These are phyloP conservation scores for Helminthosporium solani DNA, from an alignment of 2,329 filamentous ascomycete species.

Conservation along the genomic window DNA sequence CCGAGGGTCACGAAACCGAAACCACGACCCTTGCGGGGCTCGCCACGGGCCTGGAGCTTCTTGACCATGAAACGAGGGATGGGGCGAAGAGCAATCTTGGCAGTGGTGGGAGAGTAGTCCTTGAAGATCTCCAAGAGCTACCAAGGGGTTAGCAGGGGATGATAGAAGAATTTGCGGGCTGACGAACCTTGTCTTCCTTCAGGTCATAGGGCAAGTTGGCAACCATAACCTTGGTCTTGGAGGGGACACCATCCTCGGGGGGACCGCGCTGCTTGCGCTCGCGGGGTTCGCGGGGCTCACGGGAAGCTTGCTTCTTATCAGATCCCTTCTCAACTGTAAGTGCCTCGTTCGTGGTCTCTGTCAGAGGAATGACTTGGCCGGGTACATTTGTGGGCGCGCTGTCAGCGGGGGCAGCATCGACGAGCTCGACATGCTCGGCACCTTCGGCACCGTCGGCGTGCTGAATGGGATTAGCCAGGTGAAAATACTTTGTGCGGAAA, in stretches of 20 bases:
- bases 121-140: conserved; percentile 97
- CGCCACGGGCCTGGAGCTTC: conserved; percentile 97
- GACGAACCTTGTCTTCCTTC: conserved; percentile 87
- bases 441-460: conserved; percentile 42
- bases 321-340: conserved; percentile 56
- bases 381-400: conserved; percentile 52
- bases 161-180: conserved; percentile 13
- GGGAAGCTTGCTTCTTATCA: conserved; percentile 50
- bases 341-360: conserved; percentile 55
- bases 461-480: neutral
- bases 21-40: conserved; percentile 97
- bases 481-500: neutral
- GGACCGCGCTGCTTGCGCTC: conserved; percentile 83
- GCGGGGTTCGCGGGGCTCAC: conserved; percentile 58
- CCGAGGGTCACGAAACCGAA: conserved; percentile 97
- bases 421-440: conserved; percentile 48
- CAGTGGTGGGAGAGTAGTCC: conserved; percentile 86
- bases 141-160: neutral
- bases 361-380: conserved; percentile 52
- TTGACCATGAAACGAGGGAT: conserved; percentile 99
- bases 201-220: conserved; percentile 98
- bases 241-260: conserved; percentile 93
- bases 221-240: conserved; percentile 99
- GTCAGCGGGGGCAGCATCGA: conserved; percentile 48
- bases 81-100: conserved; percentile 97